phyloP scores from a whole-genome alignment of 371 early-diverging fungal species.

The Blastocladiella emersonii region DNA sequence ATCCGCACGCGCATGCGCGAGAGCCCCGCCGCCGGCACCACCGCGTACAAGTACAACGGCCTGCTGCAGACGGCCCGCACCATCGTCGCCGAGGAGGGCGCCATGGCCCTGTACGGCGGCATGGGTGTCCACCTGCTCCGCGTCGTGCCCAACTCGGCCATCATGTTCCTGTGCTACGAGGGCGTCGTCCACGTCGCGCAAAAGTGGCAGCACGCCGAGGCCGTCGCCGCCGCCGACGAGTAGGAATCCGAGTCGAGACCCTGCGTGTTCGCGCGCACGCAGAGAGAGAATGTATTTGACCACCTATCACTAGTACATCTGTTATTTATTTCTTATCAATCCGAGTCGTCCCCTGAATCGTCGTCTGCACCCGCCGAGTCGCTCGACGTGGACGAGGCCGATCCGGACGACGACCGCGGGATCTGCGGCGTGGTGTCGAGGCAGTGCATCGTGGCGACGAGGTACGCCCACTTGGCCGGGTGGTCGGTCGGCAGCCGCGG shows the following conservation, averaged over 20 bases:
- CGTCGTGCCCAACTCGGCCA: conserved; percentile 91
- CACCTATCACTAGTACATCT: too few relatives aligned
- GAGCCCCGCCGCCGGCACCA: conserved; percentile 39
- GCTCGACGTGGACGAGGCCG: too few relatives aligned
- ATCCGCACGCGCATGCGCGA: conserved; percentile 77
- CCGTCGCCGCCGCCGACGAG: too few relatives aligned
- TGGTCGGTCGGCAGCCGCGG: not conserved
- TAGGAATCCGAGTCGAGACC: too few relatives aligned
- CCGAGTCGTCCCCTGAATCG: too few relatives aligned
- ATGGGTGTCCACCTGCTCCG: conserved; percentile 87
- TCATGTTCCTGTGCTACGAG: conserved; percentile 89
- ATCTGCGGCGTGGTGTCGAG: not conserved
- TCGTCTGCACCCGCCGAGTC: too few relatives aligned
- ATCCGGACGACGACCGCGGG: not conserved
- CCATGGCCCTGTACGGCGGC: conserved; percentile 80
- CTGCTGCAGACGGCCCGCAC: conserved; percentile 51
- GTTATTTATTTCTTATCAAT: too few relatives aligned
- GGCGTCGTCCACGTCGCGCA: conserved; percentile 40
- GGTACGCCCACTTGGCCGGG: not conserved
- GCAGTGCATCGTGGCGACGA: not conserved
- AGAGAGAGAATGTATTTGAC: too few relatives aligned
- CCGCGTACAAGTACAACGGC: conserved; percentile 57
- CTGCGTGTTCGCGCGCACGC: too few relatives aligned
- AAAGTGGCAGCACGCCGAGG: not conserved
- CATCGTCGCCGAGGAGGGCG: conserved; percentile 72